Evolutionary conservation across 2,329 filamentous ascomycete genomes (phyloP).

Genomic region (Chrysosporium keratinophilum): DNA sequence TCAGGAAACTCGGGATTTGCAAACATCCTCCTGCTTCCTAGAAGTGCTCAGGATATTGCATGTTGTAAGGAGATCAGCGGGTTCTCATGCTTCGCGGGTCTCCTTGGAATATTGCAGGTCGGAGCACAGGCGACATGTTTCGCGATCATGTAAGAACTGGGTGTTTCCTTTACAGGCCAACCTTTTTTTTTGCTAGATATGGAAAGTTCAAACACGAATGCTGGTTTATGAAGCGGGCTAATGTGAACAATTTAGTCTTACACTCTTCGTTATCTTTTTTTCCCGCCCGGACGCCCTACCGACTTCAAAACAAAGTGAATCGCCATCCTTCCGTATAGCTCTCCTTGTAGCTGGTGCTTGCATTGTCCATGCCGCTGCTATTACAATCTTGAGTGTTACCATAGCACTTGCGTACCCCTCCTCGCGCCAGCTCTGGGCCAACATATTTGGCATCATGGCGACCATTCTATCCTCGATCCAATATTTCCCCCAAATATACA

Average conservation of each 20-base stretch:
- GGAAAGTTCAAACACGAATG: neutral
- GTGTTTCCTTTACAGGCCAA: constrained; percentile 27
- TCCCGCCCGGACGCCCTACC: constrained; percentile 46
- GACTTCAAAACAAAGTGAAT: constrained; percentile 33
- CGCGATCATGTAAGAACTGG: constrained; percentile 59
- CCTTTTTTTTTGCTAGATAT: neutral
- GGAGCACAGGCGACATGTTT: constrained; percentile 89
- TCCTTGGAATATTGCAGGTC: constrained; percentile 84
- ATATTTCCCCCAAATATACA: constrained; percentile 92
- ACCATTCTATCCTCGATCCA: constrained; percentile 73
- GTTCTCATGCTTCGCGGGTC: constrained; percentile 72
- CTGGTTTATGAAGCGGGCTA: constrained; percentile 4
- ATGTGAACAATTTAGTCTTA: constrained; percentile 48
- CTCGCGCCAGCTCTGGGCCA: constrained; percentile 68
- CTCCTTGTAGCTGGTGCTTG: constrained; percentile 62
- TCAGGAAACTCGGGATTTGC: constrained; percentile 81
- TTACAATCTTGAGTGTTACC: constrained; percentile 54
- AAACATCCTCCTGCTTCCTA: constrained; percentile 82
- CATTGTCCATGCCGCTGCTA: constrained; percentile 62
- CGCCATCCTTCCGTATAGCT: constrained; percentile 67
- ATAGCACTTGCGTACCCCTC: constrained; percentile 55
- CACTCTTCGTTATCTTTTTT: constrained; percentile 93
- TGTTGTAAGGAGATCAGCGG: constrained; percentile 76
- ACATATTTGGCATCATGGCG: constrained; percentile 69
- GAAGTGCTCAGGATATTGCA: constrained; percentile 67